A percentile compares a stretch with the other conserved stretches of the same genome.
These are phyloP conservation scores for Saccharomyces hybrid DNA, from an alignment of 1,139 yeast genomes.

Conservation along the genomic window DNA sequence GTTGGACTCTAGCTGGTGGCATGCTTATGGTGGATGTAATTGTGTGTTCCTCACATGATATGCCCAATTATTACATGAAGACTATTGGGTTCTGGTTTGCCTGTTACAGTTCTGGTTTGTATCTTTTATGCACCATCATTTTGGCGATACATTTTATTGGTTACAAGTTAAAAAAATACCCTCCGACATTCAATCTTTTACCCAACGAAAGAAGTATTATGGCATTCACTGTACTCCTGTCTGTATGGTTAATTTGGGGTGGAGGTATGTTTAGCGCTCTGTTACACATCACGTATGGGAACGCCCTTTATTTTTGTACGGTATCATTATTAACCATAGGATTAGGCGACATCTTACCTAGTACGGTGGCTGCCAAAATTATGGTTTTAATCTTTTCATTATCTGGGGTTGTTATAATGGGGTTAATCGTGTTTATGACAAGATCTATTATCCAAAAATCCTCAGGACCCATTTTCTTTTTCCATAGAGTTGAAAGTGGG, in stretches of 20 bases:
- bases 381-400: slow-evolving; percentile 56
- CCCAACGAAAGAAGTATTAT: slow-evolving; percentile 63
- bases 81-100: slow-evolving; percentile 79
- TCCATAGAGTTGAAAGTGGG: slow-evolving; percentile 49
- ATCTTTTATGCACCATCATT: slow-evolving; percentile 47
- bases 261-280: slow-evolving; percentile 47
- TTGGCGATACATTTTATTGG: slow-evolving; percentile 57
- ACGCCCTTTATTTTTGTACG: slow-evolving; percentile 59
- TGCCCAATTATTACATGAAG: slow-evolving; percentile 16
- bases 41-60: slow-evolving; percentile 26
- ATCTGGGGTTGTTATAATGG: slow-evolving; percentile 62
- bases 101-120: slow-evolving; percentile 52
- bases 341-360: slow-evolving; percentile 63
- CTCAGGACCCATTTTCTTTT: slow-evolving; percentile 53
- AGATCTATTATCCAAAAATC: slow-evolving; percentile 54
- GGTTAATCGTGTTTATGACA: slow-evolving; percentile 63
- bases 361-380: slow-evolving; percentile 45
- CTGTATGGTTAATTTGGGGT: slow-evolving; percentile 66
- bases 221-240: slow-evolving; percentile 56
- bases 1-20: slow-evolving; percentile 54
- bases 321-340: slow-evolving; percentile 75
- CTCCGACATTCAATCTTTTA: slow-evolving; percentile 60
- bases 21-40: slow-evolving; percentile 46
- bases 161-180: slow-evolving; percentile 49
- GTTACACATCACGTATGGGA: slow-evolving; percentile 45